phyloP scores from a whole-genome alignment of 2,329 filamentous ascomycete species.

The Pyrenochaeta sp. region DNA sequence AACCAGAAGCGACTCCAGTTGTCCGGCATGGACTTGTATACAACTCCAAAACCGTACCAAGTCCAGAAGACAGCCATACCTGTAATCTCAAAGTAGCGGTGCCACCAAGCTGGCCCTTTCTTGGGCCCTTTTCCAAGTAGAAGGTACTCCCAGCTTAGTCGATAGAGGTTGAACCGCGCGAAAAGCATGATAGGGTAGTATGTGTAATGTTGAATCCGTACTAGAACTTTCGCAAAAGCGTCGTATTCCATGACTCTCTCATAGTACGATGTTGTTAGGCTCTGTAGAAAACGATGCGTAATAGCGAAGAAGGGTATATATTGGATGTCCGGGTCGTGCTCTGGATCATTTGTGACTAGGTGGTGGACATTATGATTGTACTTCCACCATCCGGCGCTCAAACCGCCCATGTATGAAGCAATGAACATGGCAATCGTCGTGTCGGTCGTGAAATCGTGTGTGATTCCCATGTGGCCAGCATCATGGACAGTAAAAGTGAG shows the following conservation, averaged over 20 bases:
- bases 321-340: constrained; percentile 94
- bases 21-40: constrained; percentile 68
- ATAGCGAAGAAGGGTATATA: constrained; percentile 76
- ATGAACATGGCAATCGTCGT: constrained; percentile 88
- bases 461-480: constrained; percentile 97
- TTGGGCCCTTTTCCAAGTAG: constrained; percentile 62
- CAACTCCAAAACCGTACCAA: constrained; percentile 71
- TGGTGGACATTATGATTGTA: constrained; percentile 95
- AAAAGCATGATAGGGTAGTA: constrained; percentile 75
- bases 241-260: constrained; percentile 72
- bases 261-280: constrained; percentile 71
- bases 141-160: constrained; percentile 72
- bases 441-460: constrained; percentile 85
- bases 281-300: constrained; percentile 70
- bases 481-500: constrained; percentile 94
- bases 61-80: constrained; percentile 73
- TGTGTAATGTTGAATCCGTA: constrained; percentile 70
- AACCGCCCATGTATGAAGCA: constrained; percentile 86
- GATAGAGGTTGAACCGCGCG: constrained; percentile 77
- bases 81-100: constrained; percentile 70
- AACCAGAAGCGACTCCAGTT: constrained; percentile 67
- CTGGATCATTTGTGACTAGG: constrained; percentile 92
- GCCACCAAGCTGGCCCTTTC: constrained; percentile 72
- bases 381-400: constrained; percentile 98
- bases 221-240: constrained; percentile 64